phyloP scores from a whole-genome alignment of 179 eudicot species.

The Vitellaria paradoxa region DNA sequence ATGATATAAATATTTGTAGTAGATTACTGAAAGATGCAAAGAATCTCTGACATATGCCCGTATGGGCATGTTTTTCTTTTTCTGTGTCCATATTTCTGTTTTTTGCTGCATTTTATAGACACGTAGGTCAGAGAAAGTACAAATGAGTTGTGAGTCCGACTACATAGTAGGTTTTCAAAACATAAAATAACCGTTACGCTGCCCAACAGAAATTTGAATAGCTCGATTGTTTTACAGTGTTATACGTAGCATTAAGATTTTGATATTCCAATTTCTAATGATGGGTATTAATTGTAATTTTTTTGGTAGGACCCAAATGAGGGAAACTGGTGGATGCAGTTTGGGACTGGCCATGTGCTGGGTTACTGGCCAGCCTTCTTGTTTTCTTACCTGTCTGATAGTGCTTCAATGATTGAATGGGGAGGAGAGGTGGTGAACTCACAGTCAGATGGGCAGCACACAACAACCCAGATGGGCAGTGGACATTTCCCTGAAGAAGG shows the following conservation, averaged over 20 bases:
- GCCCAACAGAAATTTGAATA: too few species aligned
- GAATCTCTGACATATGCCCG: slow-evolving; percentile 14
- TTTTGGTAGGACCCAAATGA: slow-evolving; percentile 31
- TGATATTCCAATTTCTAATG: too few species aligned
- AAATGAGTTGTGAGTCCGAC: too few species aligned
- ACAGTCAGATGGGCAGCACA: slow-evolving; percentile 34
- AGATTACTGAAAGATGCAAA: not conserved
- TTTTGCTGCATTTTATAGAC: not conserved
- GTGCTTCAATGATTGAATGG: slow-evolving; percentile 40
- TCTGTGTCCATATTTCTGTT: not conserved
- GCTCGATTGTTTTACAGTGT: too few species aligned
- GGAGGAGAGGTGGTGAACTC: slow-evolving; percentile 48
- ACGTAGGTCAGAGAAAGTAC: too few species aligned
- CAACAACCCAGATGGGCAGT: slow-evolving; percentile 51
- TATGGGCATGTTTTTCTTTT: not conserved
- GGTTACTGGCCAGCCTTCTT: slow-evolving; percentile 43
- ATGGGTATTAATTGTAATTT: too few species aligned
- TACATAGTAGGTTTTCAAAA: too few species aligned
- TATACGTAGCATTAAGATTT: too few species aligned
- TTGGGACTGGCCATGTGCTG: slow-evolving; percentile 25
- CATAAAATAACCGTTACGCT: too few species aligned
- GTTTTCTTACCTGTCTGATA: slow-evolving; percentile 31
- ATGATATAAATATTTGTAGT: too few species aligned
- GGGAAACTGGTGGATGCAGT: slow-evolving; percentile 47
- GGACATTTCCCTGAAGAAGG: slow-evolving; percentile 47